Conservation (phyloP, 2,329 filamentous ascomycete species). For the Zalaria sp. region DNA sequence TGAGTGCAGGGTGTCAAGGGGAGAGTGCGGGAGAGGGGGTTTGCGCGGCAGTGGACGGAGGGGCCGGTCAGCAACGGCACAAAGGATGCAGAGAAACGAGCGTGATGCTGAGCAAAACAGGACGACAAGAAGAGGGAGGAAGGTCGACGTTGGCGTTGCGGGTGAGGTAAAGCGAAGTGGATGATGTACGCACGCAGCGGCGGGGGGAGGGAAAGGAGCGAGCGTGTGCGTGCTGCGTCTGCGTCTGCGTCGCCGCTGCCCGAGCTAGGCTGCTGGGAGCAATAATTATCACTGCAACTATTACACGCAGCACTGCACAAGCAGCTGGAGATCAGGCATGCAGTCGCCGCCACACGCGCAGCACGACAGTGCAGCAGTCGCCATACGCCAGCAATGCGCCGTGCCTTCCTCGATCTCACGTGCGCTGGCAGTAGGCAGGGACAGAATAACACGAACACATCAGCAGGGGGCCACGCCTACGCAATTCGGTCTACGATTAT, state of each 20-base stretch:
- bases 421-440: too few species aligned
- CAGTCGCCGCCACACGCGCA: too few species aligned
- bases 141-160: background rate
- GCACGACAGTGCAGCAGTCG: too few species aligned
- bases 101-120: conserved; percentile 1
- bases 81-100: conserved; percentile 1
- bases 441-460: too few species aligned
- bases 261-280: background rate
- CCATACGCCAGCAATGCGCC: too few species aligned
- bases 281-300: background rate
- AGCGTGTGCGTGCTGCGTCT: background rate
- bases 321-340: too few species aligned
- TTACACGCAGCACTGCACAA: too few species aligned
- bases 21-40: background rate
- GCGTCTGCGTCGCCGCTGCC: background rate
- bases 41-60: background rate
- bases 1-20: background rate
- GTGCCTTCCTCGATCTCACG: too few species aligned
- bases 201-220: too few species aligned
- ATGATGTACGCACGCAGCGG: background rate
- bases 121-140: background rate
- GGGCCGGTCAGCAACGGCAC: background rate
- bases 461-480: too few species aligned
- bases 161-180: background rate
- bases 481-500: too few species aligned